Evolutionary conservation across 768 basidiomycete genomes (phyloP), one percentile per base, ranked within the genome.

Genomic region (Suillus hirtellus): DNA sequence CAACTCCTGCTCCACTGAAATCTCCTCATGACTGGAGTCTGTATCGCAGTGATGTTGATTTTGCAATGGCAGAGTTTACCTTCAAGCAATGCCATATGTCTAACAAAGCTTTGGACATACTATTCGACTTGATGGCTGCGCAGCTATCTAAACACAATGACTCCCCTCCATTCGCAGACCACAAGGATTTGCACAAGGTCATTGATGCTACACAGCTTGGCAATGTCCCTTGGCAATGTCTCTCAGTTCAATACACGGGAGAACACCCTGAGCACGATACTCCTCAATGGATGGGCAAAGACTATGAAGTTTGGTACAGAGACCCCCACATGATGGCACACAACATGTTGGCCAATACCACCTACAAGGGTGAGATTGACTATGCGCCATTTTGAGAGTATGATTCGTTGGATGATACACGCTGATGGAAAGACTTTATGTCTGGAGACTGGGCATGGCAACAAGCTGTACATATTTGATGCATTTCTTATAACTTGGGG

Each of bases 121-220:
- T 70, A 17, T 62, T 71, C 15, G 61, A 66, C 24, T 67, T 71
- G 4, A 69, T 68, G 67, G 67, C 53, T 0, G 63, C 66, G 4
- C 50, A 63, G 42, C 61, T 71, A 0, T 63, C 64, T 10, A 43
- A 56, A 2, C 54, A 66, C 38, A 58, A 58, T 8, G 52, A 66
- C 21, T 55, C 44, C 19, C 61, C 64, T 61, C 78, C 78, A 0
- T 76, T 74, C 47, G 40, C 54, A 0, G 52, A 70, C 43, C 60
- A 69, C 55, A 55, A 63, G 7, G 63, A 76, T 35, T 14, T 76
- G 2, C 68, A 69, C 40, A 35, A 63, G 1, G 64, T 70, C 0
- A 78, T 78, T 60, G 73, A 78, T 52, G 24, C 62, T 0, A 73
- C 68, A 1, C n/a, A 55, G 14, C 55, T 69, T 42, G 73, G 77